Base-by-base conservation (phyloP, 805 yeast genomes). In the Candida sanyiensis region DNA sequence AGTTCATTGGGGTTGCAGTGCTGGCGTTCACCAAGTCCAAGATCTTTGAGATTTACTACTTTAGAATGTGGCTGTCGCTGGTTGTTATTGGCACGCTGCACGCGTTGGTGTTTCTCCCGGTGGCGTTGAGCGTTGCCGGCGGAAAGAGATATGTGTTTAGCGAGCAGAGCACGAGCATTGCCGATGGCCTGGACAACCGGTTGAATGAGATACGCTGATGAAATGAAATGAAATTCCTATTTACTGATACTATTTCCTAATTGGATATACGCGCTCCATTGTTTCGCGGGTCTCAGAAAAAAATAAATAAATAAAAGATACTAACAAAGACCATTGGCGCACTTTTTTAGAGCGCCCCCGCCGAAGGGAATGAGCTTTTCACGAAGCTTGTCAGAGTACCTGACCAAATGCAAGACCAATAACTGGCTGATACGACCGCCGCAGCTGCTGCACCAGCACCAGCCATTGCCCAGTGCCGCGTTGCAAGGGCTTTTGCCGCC, bases 1-100 rank as follows among this genome's bases (percentile, higher is more conserved):
- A 90, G 55, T 62, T 90, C 17, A 79, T 93, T 49, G 98, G 98
- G 2, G 87, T 90, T 1, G 60, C 71, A 19, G 95, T 90, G 9
- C 64, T 90, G 27, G 95, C 94, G 5, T 88, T 89, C 58, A 86
- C 97, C 0, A 67, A 75, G 46, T 85, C 96, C 15, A 79, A 83
- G 58, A 89, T 90, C 22, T 93, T 90, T 59, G 94, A 87, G 49
- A 75, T 90, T 2, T 90, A 86, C 60, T 90, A 93, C 58, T 90
- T 90, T 69, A 66, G 95, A 44, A 89, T 90, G 96, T 90, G 97
- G 97, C 62, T 84, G 10, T 68, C 88, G 1, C 67, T 90, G 43
- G 81, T 90, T 7, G 45, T 83, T 2, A 66, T 84, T 40, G 96
- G 95, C 1, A 77, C 89, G 0, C 47, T 83, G 1, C 97, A 90